These are phyloP conservation scores for Parathielavia hyrcaniae DNA, from an alignment of 495 filamentous ascomycete species.

Conservation along the genomic window DNA sequence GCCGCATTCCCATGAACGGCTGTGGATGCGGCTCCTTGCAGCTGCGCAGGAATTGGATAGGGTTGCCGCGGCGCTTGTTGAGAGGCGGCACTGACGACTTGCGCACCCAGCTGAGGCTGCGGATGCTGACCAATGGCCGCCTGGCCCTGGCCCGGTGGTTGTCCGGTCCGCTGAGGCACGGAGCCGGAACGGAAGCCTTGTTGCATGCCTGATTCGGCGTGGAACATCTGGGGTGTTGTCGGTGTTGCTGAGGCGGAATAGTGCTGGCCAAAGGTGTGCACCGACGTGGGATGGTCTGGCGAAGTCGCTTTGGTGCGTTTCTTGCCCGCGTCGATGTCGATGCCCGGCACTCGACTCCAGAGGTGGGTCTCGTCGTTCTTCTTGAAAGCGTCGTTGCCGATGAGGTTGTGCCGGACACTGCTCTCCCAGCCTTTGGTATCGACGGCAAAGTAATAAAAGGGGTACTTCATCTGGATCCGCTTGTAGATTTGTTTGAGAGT, in stretches of 20 bases:
- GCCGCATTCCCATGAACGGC: constrained; percentile 30
- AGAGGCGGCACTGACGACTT: constrained; percentile 22
- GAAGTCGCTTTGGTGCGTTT: constrained; percentile 44
- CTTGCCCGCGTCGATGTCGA: constrained; percentile 47
- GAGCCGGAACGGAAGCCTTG: constrained; percentile 25
- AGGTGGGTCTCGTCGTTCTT: constrained; percentile 61
- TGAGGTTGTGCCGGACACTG: constrained; percentile 91
- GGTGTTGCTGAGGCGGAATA: constrained; percentile 24
- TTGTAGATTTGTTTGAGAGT: constrained; percentile 93
- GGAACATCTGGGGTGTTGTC: constrained; percentile 28
- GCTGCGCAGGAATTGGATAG: constrained; percentile 30
- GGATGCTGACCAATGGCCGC: constrained; percentile 26
- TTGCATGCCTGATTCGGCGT: constrained; percentile 20
- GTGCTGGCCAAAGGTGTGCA: constrained; percentile 28
- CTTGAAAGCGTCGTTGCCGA: constrained; percentile 78
- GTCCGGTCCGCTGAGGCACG: constrained; percentile 26
- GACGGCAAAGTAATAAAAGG: constrained; percentile 78
- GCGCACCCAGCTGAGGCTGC: constrained; percentile 21
- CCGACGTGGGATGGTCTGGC: constrained; percentile 35
- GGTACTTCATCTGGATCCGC: constrained; percentile 78
- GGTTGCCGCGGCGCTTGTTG: constrained; percentile 26
- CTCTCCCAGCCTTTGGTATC: constrained; percentile 91
- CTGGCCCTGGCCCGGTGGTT: constrained; percentile 21
- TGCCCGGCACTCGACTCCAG: constrained; percentile 46
- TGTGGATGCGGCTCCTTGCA: constrained; percentile 30